Base-by-base conservation (phyloP, 139 green algal species). In the Volvox africanus region DNA sequence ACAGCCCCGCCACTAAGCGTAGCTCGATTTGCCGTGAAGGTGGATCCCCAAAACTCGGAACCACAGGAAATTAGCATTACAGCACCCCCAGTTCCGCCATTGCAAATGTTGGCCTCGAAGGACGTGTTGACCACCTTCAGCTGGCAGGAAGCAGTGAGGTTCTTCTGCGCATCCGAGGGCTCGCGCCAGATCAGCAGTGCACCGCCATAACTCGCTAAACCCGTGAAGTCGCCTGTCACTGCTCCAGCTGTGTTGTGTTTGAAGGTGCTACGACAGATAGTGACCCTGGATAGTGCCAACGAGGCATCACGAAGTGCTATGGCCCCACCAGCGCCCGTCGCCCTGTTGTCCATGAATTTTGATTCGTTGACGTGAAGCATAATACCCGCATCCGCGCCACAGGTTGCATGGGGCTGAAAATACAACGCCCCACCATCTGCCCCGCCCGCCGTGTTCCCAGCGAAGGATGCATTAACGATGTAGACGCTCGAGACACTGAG, bases 1-100 rank as follows among this genome's bases (percentile, higher is more conserved):
- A 84, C 32, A 21, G 78, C 78, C 16, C 78, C 78, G 32, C 78
- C 78, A 33, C 78, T 84, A 16, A 84, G 37, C 14, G 78, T 68
- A 20, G 78, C 78, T 33, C 37, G 36, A 44, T 84, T 84, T 2
- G 13, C 36, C 17, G 36, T 68, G 37, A 68, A 84, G 78, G 30
- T 65, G 32, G 37, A 84, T 35, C 24, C 12, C 6, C 0, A 21
- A 16, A 84, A 67, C 78, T 33, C 16, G 16, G 37, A 17, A 14
- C 2, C 19, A 26, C 78, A 84, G 36, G 78, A n/a, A 30, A 84
- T 84, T 3, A 84, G 78, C 78, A 67, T 84, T 3, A 84, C 37
- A 24, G 78, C 78, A 32, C 78, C 78, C 14, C 78, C 78, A 16
- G 22, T 84, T 61, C 78, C 78, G 11, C 78, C 37, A 68, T 84